These are phyloP conservation scores for Bertia moriformis DNA, from an alignment of 2,329 filamentous ascomycete species.

Conservation along the genomic window DNA sequence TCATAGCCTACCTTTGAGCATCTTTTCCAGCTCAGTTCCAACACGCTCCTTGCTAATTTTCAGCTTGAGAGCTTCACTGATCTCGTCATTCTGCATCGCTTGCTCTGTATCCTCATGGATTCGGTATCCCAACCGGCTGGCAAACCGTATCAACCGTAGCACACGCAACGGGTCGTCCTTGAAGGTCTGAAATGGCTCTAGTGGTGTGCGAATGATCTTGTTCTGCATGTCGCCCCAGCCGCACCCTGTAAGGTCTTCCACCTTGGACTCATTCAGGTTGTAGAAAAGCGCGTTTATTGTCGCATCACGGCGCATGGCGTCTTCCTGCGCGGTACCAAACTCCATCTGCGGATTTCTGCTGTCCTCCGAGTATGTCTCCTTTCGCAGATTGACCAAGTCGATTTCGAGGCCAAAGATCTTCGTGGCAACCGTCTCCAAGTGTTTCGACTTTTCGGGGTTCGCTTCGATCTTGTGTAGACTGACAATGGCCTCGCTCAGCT, in stretches of 20 bases:
- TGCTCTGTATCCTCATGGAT: constrained; percentile 58
- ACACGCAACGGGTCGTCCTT: constrained; percentile 84
- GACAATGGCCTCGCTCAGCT: constrained; percentile 36
- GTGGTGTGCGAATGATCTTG: constrained; percentile 66
- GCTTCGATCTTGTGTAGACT: constrained; percentile 76
- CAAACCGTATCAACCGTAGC: constrained; percentile 75
- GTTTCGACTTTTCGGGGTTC: constrained; percentile 93
- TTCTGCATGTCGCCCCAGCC: constrained; percentile 63
- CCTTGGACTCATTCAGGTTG: constrained; percentile 63
- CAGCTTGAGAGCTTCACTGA: constrained; percentile 61
- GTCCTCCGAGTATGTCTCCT: constrained; percentile 78
- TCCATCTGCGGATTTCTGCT: constrained; percentile 85
- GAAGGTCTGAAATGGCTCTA: constrained; percentile 83
- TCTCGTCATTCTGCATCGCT: constrained; percentile 67
- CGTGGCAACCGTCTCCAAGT: constrained; percentile 81
- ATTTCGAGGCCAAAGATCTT: constrained; percentile 75
- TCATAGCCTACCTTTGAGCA: constrained; percentile 54
- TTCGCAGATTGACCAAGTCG: constrained; percentile 86
- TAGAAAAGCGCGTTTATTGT: constrained; percentile 95
- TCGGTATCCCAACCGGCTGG: constrained; percentile 65
- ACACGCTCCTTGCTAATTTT: constrained; percentile 92
- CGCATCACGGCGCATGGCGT: constrained; percentile 77
- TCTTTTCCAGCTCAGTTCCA: constrained; percentile 78
- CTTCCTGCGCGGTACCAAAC: constrained; percentile 82
- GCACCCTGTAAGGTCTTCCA: constrained; percentile 69